Percentiles rank a stretch among this genome's conserved stretches.
These are phyloP conservation scores for Ceratobasidium sp. DNA, from an alignment of 1,284 basidiomycete genomes.

Conservation along the genomic window DNA sequence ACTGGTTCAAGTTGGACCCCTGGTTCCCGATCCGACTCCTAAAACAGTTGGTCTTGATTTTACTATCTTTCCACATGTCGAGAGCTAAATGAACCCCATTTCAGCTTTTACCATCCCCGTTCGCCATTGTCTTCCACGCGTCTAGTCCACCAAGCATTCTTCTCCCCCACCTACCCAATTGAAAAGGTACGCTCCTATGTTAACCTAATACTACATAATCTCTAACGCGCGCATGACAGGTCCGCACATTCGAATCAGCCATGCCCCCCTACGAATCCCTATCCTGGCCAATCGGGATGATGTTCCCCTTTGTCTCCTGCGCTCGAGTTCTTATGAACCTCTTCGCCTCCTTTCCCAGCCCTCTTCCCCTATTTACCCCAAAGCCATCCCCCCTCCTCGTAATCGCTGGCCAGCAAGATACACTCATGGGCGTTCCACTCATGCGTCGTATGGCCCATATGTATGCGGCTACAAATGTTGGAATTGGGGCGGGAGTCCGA, in stretches of 20 bases:
- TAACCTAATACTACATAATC: too few relatives aligned
- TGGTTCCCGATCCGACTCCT: not conserved
- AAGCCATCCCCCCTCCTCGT: not conserved
- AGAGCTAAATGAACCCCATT: not conserved
- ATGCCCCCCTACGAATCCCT: not conserved
- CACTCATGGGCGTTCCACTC: not conserved
- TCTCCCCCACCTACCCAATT: not conserved
- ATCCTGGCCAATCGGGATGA: not conserved
- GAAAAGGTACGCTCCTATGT: not conserved
- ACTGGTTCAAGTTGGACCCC: conserved; percentile 17
- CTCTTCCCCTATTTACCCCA: not conserved
- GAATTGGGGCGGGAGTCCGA: not conserved
- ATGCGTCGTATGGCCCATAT: not conserved
- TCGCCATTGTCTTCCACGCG: conserved; percentile 8
- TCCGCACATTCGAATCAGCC: not conserved
- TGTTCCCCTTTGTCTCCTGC: not conserved
- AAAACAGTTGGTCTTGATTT: not conserved
- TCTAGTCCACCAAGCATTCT: conserved; percentile 11
- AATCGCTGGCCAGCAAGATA: not conserved
- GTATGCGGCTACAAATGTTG: conserved; percentile 1
- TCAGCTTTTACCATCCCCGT: conserved; percentile 15
- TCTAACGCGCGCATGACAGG: not conserved
- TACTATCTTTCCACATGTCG: not conserved
- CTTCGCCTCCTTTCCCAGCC: not conserved
- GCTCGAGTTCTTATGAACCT: not conserved